These are phyloP conservation scores for Phytophthora pseudosyringae DNA, from an alignment of 352 stramenopile genomes.

Conservation along the genomic window DNA sequence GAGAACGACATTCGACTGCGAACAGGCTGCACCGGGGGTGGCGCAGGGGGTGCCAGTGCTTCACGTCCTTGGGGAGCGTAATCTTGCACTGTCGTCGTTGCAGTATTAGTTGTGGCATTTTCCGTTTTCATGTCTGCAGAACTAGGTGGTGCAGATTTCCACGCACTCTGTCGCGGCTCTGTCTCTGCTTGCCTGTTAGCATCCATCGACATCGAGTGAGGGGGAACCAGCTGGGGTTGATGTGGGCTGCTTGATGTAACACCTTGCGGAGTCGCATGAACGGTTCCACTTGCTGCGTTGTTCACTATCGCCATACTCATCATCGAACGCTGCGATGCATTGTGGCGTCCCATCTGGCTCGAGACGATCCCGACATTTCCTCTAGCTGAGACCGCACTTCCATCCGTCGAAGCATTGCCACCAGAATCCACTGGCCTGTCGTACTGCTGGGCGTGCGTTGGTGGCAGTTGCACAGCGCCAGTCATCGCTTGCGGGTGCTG, in stretches of 20 bases:
- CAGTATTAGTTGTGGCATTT: slow-evolving; percentile 4
- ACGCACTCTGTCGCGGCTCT: slow-evolving; percentile 21
- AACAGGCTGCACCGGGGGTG: slow-evolving; percentile 32
- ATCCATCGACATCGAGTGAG: slow-evolving; percentile 39
- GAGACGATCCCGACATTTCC: slow-evolving; percentile 19
- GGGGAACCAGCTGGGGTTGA: slow-evolving; percentile 24
- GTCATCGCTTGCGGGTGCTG: slow-evolving; percentile 41
- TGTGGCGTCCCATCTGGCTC: slow-evolving; percentile 40
- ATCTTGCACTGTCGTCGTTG: not conserved
- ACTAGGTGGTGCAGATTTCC: slow-evolving; percentile 26
- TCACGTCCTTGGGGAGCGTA: slow-evolving; percentile 21
- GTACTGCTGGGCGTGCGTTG: slow-evolving; percentile 35
- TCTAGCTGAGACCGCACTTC: slow-evolving; percentile 14
- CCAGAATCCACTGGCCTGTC: slow-evolving; percentile 33
- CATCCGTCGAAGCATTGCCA: slow-evolving; percentile 16
- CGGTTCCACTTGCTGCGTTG: slow-evolving; percentile 24
- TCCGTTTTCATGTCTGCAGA: slow-evolving; percentile 12
- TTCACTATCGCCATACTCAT: slow-evolving; percentile 66
- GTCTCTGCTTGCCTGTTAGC: slow-evolving; percentile 21
- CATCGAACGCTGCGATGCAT: slow-evolving; percentile 60
- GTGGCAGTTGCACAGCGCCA: slow-evolving; percentile 35
- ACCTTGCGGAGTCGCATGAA: slow-evolving; percentile 14
- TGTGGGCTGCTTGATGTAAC: slow-evolving; percentile 28
- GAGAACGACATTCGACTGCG: slow-evolving; percentile 90
- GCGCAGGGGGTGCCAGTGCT: slow-evolving; percentile 25